These are phyloP conservation scores for Colletotrichum cuscutae DNA, from an alignment of 2,329 filamentous ascomycete genomes.

Conservation along the genomic window DNA sequence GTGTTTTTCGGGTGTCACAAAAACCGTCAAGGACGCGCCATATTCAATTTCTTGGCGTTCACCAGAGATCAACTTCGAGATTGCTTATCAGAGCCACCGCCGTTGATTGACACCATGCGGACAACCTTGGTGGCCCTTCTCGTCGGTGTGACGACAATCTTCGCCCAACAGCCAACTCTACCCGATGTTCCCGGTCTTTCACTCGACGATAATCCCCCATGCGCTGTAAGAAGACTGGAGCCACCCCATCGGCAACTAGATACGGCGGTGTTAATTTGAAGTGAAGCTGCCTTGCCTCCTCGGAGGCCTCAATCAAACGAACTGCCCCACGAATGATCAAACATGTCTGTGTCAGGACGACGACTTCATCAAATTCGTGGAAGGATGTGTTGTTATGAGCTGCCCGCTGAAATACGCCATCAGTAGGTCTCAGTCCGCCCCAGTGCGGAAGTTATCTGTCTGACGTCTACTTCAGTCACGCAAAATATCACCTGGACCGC, in stretches of 20 bases:
- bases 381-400: background rate
- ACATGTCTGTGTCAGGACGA: constrained; percentile 17
- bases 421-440: background rate
- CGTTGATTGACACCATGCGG: background rate
- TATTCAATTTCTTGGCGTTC: too few species aligned
- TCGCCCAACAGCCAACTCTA: background rate
- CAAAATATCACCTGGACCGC: constrained; percentile 24
- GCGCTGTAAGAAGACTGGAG: constrained; percentile 10
- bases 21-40: background rate
- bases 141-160: background rate
- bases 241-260: background rate
- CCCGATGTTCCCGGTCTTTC: background rate
- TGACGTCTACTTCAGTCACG: background rate
- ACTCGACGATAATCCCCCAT: constrained; percentile 12
- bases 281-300: constrained; percentile 20
- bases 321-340: constrained; percentile 1
- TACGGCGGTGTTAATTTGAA: background rate
- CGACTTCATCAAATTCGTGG: background rate
- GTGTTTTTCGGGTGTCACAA: background rate
- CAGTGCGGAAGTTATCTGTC: background rate
- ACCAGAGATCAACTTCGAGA: background rate
- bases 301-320: background rate
- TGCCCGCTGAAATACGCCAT: constrained; percentile 20
- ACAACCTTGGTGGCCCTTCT: background rate
- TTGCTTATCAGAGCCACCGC: background rate